These are phyloP conservation scores for Angomonas deanei DNA, from an alignment of 208 protist species.

Conservation along the genomic window DNA sequence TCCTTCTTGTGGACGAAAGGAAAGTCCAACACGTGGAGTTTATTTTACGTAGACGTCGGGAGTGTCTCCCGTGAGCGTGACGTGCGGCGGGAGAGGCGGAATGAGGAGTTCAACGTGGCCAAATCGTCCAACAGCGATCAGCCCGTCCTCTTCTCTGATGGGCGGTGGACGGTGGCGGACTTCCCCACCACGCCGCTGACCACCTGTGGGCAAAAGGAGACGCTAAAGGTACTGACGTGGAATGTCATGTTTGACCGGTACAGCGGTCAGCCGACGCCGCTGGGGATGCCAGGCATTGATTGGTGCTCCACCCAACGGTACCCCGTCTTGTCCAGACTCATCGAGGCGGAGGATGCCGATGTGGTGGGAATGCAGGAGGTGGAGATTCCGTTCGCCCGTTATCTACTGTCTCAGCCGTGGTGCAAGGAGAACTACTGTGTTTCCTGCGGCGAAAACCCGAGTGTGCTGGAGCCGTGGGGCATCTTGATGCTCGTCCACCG, in stretches of 20 bases:
- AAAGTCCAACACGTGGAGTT: conserved; percentile 54
- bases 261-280: conserved; percentile 80
- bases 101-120: conserved; percentile 11
- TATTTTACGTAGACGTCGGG: conserved; percentile 81
- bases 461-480: conserved; percentile 74
- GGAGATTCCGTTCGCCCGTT: conserved; percentile 67
- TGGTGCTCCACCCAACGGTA: conserved; percentile 87
- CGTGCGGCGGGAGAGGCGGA: conserved; percentile 31
- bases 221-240: conserved; percentile 76
- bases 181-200: neutral
- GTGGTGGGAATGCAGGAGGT: conserved; percentile 90
- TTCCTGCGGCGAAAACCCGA: conserved; percentile 50
- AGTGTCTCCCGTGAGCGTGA: conserved; percentile 18
- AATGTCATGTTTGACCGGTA: conserved; percentile 92
- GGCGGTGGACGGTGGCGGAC: conserved; percentile 4
- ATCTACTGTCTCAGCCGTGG: conserved; percentile 65
- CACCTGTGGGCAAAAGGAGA: neutral
- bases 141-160: conserved; percentile 12
- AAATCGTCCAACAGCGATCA: neutral
- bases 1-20: conserved; percentile 73
- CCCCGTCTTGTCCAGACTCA: conserved; percentile 71
- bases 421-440: conserved; percentile 69
- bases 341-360: conserved; percentile 73
- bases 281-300: conserved; percentile 89
- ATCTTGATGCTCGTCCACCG: conserved; percentile 75